A percentile compares a stretch with the other conserved stretches of the same genome.
These are phyloP conservation scores for Bidens hawaiensis DNA, from an alignment of 140 eudicot species.

Conservation along the genomic window DNA sequence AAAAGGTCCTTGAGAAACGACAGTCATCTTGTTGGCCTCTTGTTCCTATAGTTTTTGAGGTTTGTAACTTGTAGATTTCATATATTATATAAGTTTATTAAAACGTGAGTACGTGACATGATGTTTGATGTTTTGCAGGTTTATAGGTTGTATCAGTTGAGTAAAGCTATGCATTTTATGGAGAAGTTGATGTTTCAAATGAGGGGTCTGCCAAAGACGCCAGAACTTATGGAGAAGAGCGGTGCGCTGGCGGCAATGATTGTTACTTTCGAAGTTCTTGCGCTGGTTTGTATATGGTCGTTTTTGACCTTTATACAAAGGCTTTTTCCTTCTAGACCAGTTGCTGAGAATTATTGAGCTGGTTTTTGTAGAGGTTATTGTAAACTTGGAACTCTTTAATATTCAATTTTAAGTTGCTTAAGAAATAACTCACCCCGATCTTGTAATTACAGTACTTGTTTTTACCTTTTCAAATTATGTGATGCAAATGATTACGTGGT, in stretches of 20 bases:
- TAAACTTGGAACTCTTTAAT: constrained; percentile 7
- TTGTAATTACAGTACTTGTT: too few relatives aligned
- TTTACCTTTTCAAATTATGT: too few relatives aligned
- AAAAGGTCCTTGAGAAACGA: constrained; percentile 34
- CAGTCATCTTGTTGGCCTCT: constrained; percentile 54
- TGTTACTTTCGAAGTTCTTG: constrained; percentile 50
- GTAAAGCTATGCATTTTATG: constrained; percentile 53
- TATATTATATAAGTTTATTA: too few relatives aligned
- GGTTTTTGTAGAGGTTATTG: constrained; percentile 18
- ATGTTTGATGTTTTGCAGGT: constrained; percentile 42
- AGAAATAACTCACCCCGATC: too few relatives aligned
- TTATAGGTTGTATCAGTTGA: constrained; percentile 79
- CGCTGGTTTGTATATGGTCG: constrained; percentile 82
- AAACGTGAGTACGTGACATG: constrained; percentile 2
- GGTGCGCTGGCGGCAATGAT: constrained; percentile 54
- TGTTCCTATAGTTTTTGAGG: constrained; percentile 93
- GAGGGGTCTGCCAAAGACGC: constrained; percentile 40
- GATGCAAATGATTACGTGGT: too few relatives aligned
- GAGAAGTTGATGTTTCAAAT: constrained; percentile 53
- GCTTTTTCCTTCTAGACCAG: constrained; percentile 91
- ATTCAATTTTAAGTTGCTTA: too few relatives aligned
- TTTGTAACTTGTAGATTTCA: constrained; percentile 10
- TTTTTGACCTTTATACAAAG: constrained; percentile 73
- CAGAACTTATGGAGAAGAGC: constrained; percentile 44
- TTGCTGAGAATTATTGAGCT: constrained; percentile 61